Base-by-base conservation (phyloP, 176 grass and related monocot species). In the Oryza glaberrima region DNA sequence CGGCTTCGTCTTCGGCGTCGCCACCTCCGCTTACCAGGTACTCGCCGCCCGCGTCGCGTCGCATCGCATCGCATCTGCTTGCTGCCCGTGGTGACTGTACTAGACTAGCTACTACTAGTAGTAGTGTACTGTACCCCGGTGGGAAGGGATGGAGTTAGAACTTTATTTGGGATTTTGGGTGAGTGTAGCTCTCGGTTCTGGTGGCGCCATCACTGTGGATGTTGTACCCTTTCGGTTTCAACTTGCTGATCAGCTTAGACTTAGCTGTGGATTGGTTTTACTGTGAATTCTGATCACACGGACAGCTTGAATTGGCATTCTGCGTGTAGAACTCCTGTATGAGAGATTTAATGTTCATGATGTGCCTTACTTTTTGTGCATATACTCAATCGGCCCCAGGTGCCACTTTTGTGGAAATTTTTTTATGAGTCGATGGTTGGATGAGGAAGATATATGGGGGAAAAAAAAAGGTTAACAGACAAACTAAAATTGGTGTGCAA, bases 1-100 rank as follows among this genome's bases (percentile, higher is more conserved):
- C 19, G 89, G 90, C 66, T 97, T 97, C 89, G 79, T 94, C 82
- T 97, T 97, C 83, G 94, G 94, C n/a, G 91, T 94, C 82, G 94
- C 94, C 89, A 97, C 94, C 86, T 97, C 94, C n/a, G 91, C 89
- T 49, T 88, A 96, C 69, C 94, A 95, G 93, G 94, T 94, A 32
- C 3, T 1, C 0, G 0, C 41, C 5, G 47, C 13, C 3, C 3
- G 47, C 47, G 10, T 8, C 1, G 38, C 38, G 26, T 26, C 38
- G 38, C 38, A 5, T 40, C 38, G 48, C 48, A 1, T 46, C 44
- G 40, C 49, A 16, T 52, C 49, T 54, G 61, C 40, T 40, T 36
- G 70, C 0, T 40, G 52, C 38, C 13, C 63, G 38, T 61, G 30
- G 16, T 28, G 28, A 34, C 74, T n/a, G 67, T 67, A 10, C 40